These are phyloP conservation scores for Penicillium paradoxum DNA, from an alignment of 495 filamentous ascomycete genomes.

Conservation along the genomic window DNA sequence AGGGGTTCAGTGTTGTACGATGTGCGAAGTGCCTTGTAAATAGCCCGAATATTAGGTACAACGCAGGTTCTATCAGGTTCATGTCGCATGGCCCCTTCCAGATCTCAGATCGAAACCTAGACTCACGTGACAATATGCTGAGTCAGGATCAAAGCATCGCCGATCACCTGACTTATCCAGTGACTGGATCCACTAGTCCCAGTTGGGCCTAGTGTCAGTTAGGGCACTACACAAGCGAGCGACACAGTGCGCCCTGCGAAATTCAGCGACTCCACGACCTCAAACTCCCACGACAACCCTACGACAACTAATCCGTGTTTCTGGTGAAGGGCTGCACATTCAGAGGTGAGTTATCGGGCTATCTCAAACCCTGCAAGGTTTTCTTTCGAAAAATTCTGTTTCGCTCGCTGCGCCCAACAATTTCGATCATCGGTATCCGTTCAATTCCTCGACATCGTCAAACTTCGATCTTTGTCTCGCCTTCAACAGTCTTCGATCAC, in stretches of 20 bases:
- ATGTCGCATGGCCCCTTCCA: not conserved
- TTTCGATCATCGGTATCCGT: constrained; percentile 12
- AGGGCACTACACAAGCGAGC: constrained; percentile 46
- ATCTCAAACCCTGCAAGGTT: constrained; percentile 13
- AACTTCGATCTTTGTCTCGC: constrained; percentile 6
- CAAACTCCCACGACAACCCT: constrained; percentile 40
- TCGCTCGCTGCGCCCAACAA: constrained; percentile 22
- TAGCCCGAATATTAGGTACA: too few relatives aligned
- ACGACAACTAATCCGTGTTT: constrained; percentile 43
- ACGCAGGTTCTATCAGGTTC: too few relatives aligned
- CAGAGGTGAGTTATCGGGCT: constrained; percentile 41
- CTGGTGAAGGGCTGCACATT: constrained; percentile 47
- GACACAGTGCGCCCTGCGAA: constrained; percentile 42
- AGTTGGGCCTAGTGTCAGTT: constrained; percentile 25
- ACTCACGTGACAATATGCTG: constrained; percentile 12
- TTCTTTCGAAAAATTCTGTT: constrained; percentile 21
- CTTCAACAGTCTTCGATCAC: not conserved
- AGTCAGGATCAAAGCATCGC: constrained; percentile 5
- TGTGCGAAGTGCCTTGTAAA: too few relatives aligned
- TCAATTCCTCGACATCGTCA: constrained; percentile 11
- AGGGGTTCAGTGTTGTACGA: too few relatives aligned
- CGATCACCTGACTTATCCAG: constrained; percentile 18
- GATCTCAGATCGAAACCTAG: not conserved
- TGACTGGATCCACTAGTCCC: constrained; percentile 13
- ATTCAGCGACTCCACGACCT: constrained; percentile 43